These are phyloP conservation scores for Phenoliferia sp. DNA, from an alignment of 1,284 basidiomycete genomes.

Conservation along the genomic window DNA sequence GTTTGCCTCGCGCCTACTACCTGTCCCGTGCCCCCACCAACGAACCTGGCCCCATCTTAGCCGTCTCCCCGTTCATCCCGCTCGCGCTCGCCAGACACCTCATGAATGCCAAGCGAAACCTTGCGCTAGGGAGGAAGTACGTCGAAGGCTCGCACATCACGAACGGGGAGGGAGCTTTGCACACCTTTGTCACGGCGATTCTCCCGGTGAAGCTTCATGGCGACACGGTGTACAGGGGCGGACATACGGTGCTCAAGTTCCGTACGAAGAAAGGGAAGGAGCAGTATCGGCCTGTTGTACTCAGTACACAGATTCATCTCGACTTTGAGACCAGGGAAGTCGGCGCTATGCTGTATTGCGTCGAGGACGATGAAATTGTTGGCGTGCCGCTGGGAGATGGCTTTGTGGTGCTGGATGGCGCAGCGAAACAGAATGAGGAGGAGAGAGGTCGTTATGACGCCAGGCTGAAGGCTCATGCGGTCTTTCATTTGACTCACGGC, in stretches of 20 bases:
- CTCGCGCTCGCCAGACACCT: slow-evolving; percentile 26
- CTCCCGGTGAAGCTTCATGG: slow-evolving; percentile 27
- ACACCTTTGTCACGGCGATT: slow-evolving; percentile 34
- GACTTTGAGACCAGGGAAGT: slow-evolving; percentile 35
- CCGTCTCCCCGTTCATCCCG: slow-evolving; percentile 18
- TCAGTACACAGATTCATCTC: slow-evolving; percentile 32
- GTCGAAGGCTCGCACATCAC: slow-evolving; percentile 20
- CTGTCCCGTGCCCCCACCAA: background rate
- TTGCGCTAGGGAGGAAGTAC: slow-evolving; percentile 34
- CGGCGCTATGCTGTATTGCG: slow-evolving; percentile 17
- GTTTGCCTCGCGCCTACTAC: background rate
- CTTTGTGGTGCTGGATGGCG: background rate
- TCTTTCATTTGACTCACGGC: slow-evolving; percentile 6
- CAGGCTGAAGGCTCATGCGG: slow-evolving; percentile 9
- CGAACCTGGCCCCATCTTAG: slow-evolving; percentile 20
- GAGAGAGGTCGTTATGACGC: slow-evolving; percentile 1
- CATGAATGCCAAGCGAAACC: slow-evolving; percentile 35
- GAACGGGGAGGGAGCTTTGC: slow-evolving; percentile 35
- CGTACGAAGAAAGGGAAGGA: background rate
- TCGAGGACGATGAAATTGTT: background rate
- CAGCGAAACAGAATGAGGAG: background rate
- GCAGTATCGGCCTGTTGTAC: slow-evolving; percentile 21
- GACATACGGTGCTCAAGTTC: background rate
- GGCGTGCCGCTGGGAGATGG: background rate
- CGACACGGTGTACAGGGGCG: slow-evolving; percentile 25